phyloP scores from a whole-genome alignment of 192 early-diverging fungal species.

The Ramicandelaber brevisporus region DNA sequence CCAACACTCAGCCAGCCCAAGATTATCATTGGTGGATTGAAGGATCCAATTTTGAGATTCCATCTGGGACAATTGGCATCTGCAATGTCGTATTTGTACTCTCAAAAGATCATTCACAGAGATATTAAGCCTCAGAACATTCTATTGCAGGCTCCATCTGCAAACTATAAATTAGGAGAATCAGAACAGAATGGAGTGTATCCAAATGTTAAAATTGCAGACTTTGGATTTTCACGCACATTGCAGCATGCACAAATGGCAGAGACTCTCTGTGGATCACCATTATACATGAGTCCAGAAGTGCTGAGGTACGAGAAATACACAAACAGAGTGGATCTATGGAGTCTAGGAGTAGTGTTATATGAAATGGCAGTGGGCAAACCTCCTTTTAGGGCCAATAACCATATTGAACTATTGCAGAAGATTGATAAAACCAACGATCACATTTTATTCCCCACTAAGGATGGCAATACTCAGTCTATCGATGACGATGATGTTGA shows the following conservation, averaged over 20 bases:
- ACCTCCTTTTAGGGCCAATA: constrained; percentile 77
- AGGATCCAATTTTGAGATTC: constrained; percentile 52
- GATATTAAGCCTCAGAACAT: constrained; percentile 97
- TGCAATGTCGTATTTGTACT: constrained; percentile 70
- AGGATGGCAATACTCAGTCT: constrained; percentile 3
- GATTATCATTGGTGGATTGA: constrained; percentile 48
- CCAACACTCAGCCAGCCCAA: constrained; percentile 5
- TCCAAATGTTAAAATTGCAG: constrained; percentile 77
- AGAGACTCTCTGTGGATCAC: constrained; percentile 88
- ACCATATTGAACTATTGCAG: constrained; percentile 75
- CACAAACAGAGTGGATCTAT: constrained; percentile 84
- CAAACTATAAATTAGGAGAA: constrained; percentile 12
- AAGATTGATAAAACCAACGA: constrained; percentile 75
- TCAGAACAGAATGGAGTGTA: constrained; percentile 9
- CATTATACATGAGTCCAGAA: constrained; percentile 86
- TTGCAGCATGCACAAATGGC: constrained; percentile 64
- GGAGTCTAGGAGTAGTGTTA: constrained; percentile 84
- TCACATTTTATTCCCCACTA: constrained; percentile 68
- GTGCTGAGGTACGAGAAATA: constrained; percentile 77
- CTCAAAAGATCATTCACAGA: constrained; percentile 73
- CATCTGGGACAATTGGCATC: constrained; percentile 64
- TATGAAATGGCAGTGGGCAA: constrained; percentile 84
- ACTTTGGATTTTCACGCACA: constrained; percentile 93
- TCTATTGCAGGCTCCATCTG: constrained; percentile 34
- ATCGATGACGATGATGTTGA: background rate